Evolutionary conservation across 371 early-diverging fungal species (phyloP), one percentile per base, ranked within the genome.

Genomic region (Hamiltosporidium tvaerminnensis): DNA sequence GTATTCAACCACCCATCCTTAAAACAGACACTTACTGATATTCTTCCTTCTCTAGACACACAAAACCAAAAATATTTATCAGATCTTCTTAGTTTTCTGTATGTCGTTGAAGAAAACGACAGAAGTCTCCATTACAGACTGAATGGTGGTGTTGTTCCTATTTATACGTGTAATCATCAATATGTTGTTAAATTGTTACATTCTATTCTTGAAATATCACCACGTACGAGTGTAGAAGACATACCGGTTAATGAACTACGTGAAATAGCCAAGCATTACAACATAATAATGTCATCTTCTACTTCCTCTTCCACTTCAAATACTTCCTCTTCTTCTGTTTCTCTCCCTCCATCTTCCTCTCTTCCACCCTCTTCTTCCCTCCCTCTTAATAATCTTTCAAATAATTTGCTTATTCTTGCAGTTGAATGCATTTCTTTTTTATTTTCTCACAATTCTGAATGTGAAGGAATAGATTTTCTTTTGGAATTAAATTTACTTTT

Each of bases 401-500:
- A 53, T 16, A 35, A 44, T 23, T 30, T 67, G 2, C n/a, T 34
- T 2, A 64, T 66, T 2, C 47, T 76, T 1, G 12, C n/a, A 2
- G 3, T 38, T 16, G 50, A 61, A 3, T 72, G 74, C 47, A 38
- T 58, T 36, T 47, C 50, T 23, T 78, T 76, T 66, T 57, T 78
- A 5, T 72, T 78, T 59, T 47, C 57, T 36, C 71, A 73, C 56
- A 76, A 78, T 65, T 57, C 59, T 1, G 79, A 78, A 57, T 65
- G 61, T 54, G 79, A 78, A 34, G 75, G 70, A n/a, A 70, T 78
- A 48, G 79, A 78, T 66, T 70, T 76, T 57, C 36, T 76, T 2
- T 10, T 71, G 12, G 79, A 78, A 57, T 64, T 75, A 14, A 63
- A 71, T 7, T 5, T 56, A 49, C 37, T 72, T 4, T 52, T 65